A percentile compares a stretch with the other conserved stretches of the same genome.
Conservation (phyloP, 768 basidiomycete species). For the Mycena maculata region DNA sequence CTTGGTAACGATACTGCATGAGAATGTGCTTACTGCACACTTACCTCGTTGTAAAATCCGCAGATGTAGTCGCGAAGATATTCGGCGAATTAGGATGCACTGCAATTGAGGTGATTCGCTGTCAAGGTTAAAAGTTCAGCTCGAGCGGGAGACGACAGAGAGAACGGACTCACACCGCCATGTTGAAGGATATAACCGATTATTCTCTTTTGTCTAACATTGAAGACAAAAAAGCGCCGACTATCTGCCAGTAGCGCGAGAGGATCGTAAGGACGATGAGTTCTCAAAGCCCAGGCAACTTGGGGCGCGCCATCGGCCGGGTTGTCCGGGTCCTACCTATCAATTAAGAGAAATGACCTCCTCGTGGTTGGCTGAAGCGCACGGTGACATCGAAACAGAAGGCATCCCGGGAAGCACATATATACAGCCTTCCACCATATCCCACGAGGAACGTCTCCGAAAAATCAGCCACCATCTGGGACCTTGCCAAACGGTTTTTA, state of each 20-base stretch:
- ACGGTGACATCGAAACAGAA: conserved; percentile 5
- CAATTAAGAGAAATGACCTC: background rate
- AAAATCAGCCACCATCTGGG: conserved; percentile 56
- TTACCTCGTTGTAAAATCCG: conserved; percentile 68
- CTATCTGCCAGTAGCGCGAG: conserved; percentile 67
- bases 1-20: background rate
- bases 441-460: conserved; percentile 65
- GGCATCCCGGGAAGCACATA: conserved; percentile 31
- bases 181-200: conserved; percentile 72
- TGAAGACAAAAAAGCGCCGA: conserved; percentile 67
- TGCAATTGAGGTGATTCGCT: conserved; percentile 73
- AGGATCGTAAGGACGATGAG: conserved; percentile 60
- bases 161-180: conserved; percentile 66
- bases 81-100: conserved; percentile 71
- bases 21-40: too few species aligned
- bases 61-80: conserved; percentile 54
- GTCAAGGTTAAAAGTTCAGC: background rate
- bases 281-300: conserved; percentile 71
- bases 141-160: background rate
- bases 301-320: conserved; percentile 3
- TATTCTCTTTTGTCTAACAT: conserved; percentile 53
- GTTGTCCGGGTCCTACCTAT: background rate
- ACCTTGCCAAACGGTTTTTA: too few species aligned
- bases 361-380: background rate
- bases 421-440: conserved; percentile 49